Evolutionary conservation across 805 yeast genomes (phyloP), one percentile per base, ranked within the genome.

Genomic region (Cyberlindnera sargentensis): DNA sequence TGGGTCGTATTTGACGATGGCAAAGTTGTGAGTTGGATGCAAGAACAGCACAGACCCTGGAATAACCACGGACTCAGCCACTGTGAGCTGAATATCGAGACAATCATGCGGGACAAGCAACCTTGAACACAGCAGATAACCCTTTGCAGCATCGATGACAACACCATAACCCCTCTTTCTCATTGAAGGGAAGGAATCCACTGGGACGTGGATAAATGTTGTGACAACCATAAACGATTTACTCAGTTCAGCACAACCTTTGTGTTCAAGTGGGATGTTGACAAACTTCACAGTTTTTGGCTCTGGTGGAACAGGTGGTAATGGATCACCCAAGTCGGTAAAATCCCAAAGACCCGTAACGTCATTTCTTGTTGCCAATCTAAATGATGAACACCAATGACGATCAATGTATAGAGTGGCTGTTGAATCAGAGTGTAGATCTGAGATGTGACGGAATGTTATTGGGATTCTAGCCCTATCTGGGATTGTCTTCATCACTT

Each of bases 11-110:
- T 85, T 77, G 26, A 90, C 70, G 44, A 89, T 77, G 2, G 95
- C 89, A 62, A 84, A 89, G 52, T 89, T 89, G 53, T 83, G 86
- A 32, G 86, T 78, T 31, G 97, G 96, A 59, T 89, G 96, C 56
- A 87, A 66, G 53, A 88, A 90, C 24, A 80, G 80, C 26, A 89
- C 93, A 49, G 78, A 71, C 1, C 83, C 96, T 0, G 95, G 87
- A 10, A 89, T 73, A 50, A 82, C 78, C 24, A 86, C 76, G 1
- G 95, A 83, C 49, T 90, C 96, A 4, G 96, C 95, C 57, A 90
- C 77, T 3, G 90, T 80, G 23, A 90, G 73, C 39, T 77, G 71
- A 25, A 89, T 72, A 61, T 90, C 95, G 34, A 67, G 46, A 53
- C 73, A 68, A 52, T 85, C 95, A 64, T 88, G 95, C 6, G 96